These are phyloP conservation scores for Vanderwaltozyma tropicalis DNA, from an alignment of 805 yeast species.

Conservation along the genomic window DNA sequence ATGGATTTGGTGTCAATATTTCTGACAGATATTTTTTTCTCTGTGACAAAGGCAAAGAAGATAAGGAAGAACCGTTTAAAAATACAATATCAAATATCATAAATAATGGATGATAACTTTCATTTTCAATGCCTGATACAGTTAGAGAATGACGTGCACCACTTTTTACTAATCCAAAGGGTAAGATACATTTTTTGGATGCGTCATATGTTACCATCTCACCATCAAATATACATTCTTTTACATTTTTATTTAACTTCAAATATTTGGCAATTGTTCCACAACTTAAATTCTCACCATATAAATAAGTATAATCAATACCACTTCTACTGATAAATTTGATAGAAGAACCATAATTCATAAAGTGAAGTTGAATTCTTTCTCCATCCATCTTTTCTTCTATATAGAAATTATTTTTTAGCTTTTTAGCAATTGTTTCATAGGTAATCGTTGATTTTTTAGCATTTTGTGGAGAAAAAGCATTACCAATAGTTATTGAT, in stretches of 20 bases:
- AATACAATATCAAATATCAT: slow-evolving; percentile 65
- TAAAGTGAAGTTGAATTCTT: slow-evolving; percentile 67
- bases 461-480: slow-evolving; percentile 71
- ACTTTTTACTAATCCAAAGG: slow-evolving; percentile 72
- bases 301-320: slow-evolving; percentile 60
- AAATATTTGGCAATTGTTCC: slow-evolving; percentile 51
- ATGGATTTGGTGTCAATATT: slow-evolving; percentile 34
- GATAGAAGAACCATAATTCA: slow-evolving; percentile 32
- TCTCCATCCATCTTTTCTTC: slow-evolving; percentile 96
- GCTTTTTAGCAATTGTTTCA: slow-evolving; percentile 37
- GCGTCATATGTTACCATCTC: slow-evolving; percentile 89
- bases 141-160: slow-evolving; percentile 49
- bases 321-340: slow-evolving; percentile 48
- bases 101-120: slow-evolving; percentile 41
- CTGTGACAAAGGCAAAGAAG: slow-evolving; percentile 40
- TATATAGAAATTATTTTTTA: slow-evolving; percentile 45
- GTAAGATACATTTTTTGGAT: slow-evolving; percentile 43
- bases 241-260: slow-evolving; percentile 28
- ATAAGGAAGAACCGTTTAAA: slow-evolving; percentile 56
- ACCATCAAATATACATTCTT: slow-evolving; percentile 56
- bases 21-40: slow-evolving; percentile 44
- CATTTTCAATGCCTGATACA: slow-evolving; percentile 31
- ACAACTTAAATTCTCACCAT: slow-evolving; percentile 42
- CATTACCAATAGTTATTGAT: slow-evolving; percentile 26
- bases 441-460: slow-evolving; percentile 43